Conservation (phyloP, 2,329 filamentous ascomycete species). For the Helminthosporium solani region DNA sequence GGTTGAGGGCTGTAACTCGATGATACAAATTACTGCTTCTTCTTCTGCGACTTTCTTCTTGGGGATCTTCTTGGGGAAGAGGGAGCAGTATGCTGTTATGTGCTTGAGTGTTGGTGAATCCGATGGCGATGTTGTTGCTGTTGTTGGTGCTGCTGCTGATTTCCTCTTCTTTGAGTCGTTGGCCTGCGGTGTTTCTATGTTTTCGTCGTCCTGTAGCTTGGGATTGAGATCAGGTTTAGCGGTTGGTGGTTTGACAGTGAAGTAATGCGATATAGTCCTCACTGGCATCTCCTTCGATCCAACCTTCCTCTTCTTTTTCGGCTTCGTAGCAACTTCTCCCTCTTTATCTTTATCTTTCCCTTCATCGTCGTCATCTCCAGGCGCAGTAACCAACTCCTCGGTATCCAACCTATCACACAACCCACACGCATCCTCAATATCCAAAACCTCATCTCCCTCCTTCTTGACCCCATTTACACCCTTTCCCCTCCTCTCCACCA, state of each 20-base stretch:
- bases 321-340: constrained; percentile 1
- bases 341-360: constrained; percentile 15
- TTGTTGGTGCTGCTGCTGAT: constrained; percentile 7
- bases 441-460: constrained; percentile 10
- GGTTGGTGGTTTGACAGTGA: constrained; percentile 21
- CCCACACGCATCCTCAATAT: constrained; percentile 36
- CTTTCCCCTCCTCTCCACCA: constrained; percentile 18
- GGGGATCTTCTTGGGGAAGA: constrained; percentile 37
- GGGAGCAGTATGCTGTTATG: constrained; percentile 30
- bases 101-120: constrained; percentile 7
- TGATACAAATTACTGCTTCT: constrained; percentile 35
- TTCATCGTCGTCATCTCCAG: constrained; percentile 18
- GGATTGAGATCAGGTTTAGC: constrained; percentile 9
- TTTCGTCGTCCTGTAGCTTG: constrained; percentile 5
- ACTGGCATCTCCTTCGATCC: constrained; percentile 12
- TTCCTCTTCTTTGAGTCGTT: constrained; percentile 28
- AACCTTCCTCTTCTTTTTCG: constrained; percentile 27
- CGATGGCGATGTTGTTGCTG: constrained; percentile 2
- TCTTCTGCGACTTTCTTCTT: constrained; percentile 40
- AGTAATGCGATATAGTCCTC: constrained; percentile 36
- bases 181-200: neutral
- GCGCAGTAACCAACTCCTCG: constrained; percentile 28
- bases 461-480: neutral
- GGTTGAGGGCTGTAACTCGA: constrained; percentile 17
- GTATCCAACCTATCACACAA: constrained; percentile 31